Base-by-base conservation (phyloP, 2,329 filamentous ascomycete genomes). In the Aspergillus pseudonomiae region DNA sequence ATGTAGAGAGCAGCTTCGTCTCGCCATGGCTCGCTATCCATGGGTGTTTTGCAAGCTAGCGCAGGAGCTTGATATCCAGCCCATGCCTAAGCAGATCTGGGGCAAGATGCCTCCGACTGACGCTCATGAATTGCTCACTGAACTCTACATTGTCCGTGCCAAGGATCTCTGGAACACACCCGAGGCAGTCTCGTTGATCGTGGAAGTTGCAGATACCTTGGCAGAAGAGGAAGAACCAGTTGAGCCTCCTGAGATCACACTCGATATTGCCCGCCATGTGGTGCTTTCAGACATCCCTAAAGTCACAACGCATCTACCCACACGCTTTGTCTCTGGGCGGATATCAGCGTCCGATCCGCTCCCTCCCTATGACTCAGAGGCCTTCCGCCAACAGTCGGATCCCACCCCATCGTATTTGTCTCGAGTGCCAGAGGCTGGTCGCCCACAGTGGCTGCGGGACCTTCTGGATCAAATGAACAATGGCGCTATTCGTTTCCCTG, bases 151-250 rank as follows among this genome's bases (percentile, higher is more conserved):
- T 32, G 83, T 87, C 62, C 87, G 91, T 52, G 85, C 91, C 5
- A 94, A 93, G 73, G 91, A 94, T 69, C 81, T 96, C 4, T 97
- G 94, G 94, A 93, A 93, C 74, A 93, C 89, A 4, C 85, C 91
- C 0, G 89, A 92, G 71, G 88, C 87, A 16, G 88, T 85, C 4
- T 80, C 83, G 5, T 79, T 97, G 9, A 85, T 97, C 1, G 84
- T 89, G 34, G 88, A 92, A 70, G 87, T 90, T 19, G 89, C 89
- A 52, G 86, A 87, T 65, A 84, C 84, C 12, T 79, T 86, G 4
- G 70, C 80, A 7, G 75, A 74, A 10, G 70, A 76, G 72, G 65
- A 83, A 79, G 65, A 80, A 75, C 63, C 79, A 71, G 60, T 80
- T 75, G 66, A 85, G 77, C 63, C 78, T 3, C 76, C 76, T 6